Percentiles rank a stretch among this genome's conserved stretches.
These are phyloP conservation scores for Rutstroemia sp. DNA, from an alignment of 2,329 filamentous ascomycete genomes.

Conservation along the genomic window DNA sequence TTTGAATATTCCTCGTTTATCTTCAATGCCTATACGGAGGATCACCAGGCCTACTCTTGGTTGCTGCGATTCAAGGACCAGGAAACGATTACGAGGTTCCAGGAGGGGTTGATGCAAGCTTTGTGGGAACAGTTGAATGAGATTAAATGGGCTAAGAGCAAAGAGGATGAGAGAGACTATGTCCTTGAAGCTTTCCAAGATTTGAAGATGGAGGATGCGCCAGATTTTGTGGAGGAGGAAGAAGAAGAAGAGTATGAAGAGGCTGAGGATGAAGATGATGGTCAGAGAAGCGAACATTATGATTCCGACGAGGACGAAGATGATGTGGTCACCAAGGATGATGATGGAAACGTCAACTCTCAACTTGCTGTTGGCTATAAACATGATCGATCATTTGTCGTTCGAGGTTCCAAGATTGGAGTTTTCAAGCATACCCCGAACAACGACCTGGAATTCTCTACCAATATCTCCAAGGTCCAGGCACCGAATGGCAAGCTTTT, in stretches of 20 bases:
- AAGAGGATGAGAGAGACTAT: constrained; percentile 89
- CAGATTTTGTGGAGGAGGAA: constrained; percentile 41
- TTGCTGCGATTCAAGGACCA: constrained; percentile 86
- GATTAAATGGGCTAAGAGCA: constrained; percentile 87
- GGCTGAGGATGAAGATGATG: constrained; percentile 54
- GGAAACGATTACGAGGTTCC: constrained; percentile 73
- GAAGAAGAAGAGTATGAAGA: constrained; percentile 42
- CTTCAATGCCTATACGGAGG: constrained; percentile 89
- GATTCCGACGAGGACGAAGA: constrained; percentile 75
- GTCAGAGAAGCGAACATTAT: constrained; percentile 64
- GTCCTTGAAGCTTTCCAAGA: constrained; percentile 94
- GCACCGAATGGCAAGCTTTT: constrained; percentile 83
- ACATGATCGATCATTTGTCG: constrained; percentile 93
- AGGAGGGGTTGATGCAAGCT: constrained; percentile 89
- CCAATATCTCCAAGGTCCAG: constrained; percentile 92
- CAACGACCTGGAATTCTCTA: constrained; percentile 91
- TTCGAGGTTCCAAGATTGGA: constrained; percentile 94
- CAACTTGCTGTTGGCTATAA: constrained; percentile 95
- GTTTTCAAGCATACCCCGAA: constrained; percentile 95
- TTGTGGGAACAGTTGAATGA: constrained; percentile 96
- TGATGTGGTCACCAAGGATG: constrained; percentile 57
- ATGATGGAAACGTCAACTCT: constrained; percentile 82
- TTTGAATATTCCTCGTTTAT: constrained; percentile 99
- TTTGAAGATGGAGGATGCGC: constrained; percentile 78
- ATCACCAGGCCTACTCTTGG: constrained; percentile 93